Percentiles rank a stretch among this genome's conserved stretches.
Conservation (phyloP, 78 protist species). For the Salpingoeca rosetta region DNA sequence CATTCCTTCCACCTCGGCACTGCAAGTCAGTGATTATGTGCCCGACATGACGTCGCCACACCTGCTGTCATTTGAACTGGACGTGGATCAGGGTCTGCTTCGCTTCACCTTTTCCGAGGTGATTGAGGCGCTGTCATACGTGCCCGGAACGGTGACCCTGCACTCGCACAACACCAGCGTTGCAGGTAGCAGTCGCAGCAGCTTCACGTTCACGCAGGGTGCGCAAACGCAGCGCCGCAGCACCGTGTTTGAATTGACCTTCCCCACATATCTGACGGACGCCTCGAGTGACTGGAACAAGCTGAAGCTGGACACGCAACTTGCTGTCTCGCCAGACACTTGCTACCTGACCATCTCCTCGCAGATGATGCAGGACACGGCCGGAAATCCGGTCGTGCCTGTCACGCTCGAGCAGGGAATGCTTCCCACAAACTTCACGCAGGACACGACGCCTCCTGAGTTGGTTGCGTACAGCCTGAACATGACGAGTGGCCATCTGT, state of each 20-base stretch:
- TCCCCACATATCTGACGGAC: neutral
- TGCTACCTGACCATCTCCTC: neutral
- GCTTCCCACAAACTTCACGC: neutral
- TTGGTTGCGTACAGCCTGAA: neutral
- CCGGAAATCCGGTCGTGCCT: neutral
- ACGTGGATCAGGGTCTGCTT: neutral
- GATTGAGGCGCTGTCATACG: neutral
- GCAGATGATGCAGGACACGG: neutral
- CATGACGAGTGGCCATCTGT: neutral
- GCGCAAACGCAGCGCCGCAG: too few species aligned
- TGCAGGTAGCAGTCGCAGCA: neutral
- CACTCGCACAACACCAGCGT: too few species aligned
- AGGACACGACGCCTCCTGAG: neutral
- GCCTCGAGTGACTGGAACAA: neutral
- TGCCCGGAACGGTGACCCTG: too few species aligned
- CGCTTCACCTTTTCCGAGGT: neutral
- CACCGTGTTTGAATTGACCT: neutral
- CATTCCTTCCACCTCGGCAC: neutral
- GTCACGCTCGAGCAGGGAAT: neutral
- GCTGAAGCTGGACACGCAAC: neutral
- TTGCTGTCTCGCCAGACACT: neutral
- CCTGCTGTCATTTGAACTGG: neutral
- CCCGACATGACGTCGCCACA: neutral
- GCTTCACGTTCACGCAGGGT: neutral
- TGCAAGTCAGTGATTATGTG: neutral